phyloP scores from a whole-genome alignment of 441 rosid genomes.

The Corymbia calophylla region DNA sequence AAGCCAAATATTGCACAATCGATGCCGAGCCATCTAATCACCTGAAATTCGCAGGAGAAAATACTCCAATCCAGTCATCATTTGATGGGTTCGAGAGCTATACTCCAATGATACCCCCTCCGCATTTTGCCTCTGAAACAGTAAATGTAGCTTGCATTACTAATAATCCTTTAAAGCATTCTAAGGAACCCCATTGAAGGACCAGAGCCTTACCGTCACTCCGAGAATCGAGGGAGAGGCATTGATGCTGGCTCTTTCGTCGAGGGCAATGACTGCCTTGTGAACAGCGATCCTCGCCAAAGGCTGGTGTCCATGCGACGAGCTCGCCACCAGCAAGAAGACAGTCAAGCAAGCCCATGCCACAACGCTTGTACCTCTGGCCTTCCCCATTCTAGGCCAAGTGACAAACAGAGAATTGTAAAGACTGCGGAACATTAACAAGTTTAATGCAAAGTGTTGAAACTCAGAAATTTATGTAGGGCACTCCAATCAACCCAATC shows the following conservation, averaged over 20 bases:
- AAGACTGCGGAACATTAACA: too few relatives aligned
- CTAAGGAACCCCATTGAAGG: too few relatives aligned
- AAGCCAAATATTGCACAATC: neutral
- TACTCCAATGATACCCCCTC: slow-evolving; percentile 50
- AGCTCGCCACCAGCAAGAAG: neutral
- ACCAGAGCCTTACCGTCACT: slow-evolving; percentile 22
- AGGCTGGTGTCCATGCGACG: slow-evolving; percentile 55
- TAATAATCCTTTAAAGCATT: neutral
- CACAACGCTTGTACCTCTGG: neutral
- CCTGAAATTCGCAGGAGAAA: slow-evolving; percentile 84
- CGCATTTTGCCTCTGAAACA: slow-evolving; percentile 45
- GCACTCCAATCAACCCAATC: too few relatives aligned
- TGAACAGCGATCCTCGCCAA: slow-evolving; percentile 51
- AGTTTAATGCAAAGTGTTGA: too few relatives aligned
- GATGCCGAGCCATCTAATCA: slow-evolving; percentile 1
- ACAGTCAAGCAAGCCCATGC: neutral
- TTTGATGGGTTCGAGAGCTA: slow-evolving; percentile 39
- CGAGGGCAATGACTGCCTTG: slow-evolving; percentile 23
- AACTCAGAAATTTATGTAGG: too few relatives aligned
- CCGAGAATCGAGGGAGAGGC: slow-evolving; percentile 61
- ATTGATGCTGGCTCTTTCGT: slow-evolving; percentile 33
- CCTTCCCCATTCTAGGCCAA: neutral
- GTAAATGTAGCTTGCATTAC: neutral
- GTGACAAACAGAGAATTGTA: too few relatives aligned
- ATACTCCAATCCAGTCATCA: slow-evolving; percentile 87